phyloP scores from a whole-genome alignment of 345 rosid genomes.

The Boechera retrofracta region DNA sequence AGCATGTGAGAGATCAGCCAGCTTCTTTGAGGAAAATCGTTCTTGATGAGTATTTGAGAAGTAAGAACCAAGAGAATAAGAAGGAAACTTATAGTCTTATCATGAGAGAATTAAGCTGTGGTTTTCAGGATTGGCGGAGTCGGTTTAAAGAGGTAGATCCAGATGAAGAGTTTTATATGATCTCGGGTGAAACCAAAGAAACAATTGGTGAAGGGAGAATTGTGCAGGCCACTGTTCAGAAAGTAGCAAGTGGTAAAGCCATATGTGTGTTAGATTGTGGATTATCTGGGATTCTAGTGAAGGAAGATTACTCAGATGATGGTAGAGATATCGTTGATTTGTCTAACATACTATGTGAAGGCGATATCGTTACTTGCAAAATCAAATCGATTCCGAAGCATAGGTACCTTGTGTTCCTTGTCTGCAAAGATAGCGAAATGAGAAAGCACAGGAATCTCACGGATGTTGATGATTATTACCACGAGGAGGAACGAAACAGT shows the following conservation, averaged over 20 bases:
- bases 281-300: slow-evolving; percentile 65
- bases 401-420: slow-evolving; percentile 70
- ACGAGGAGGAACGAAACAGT: slow-evolving; percentile 59
- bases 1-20: slow-evolving; percentile 77
- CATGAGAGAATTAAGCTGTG: slow-evolving; percentile 68
- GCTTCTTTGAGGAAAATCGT: slow-evolving; percentile 53
- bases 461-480: slow-evolving; percentile 65
- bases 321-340: slow-evolving; percentile 74
- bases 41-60: slow-evolving; percentile 55
- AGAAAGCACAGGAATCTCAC: slow-evolving; percentile 52
- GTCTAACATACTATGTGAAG: slow-evolving; percentile 77
- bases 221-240: slow-evolving; percentile 76
- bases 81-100: slow-evolving; percentile 65
- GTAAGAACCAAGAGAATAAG: slow-evolving; percentile 57
- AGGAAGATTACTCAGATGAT: slow-evolving; percentile 84
- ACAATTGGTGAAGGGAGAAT: slow-evolving; percentile 80
- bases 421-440: slow-evolving; percentile 77
- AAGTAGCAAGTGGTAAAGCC: slow-evolving; percentile 69
- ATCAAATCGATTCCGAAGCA: slow-evolving; percentile 73
- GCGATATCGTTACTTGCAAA: slow-evolving; percentile 77
- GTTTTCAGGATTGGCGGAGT: slow-evolving; percentile 79
- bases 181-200: slow-evolving; percentile 80
- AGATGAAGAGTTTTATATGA: slow-evolving; percentile 81
- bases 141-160: slow-evolving; percentile 67
- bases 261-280: slow-evolving; percentile 80